Evolutionary conservation across 106 monocot species (phyloP).

Genomic region (Allium cepa): DNA sequence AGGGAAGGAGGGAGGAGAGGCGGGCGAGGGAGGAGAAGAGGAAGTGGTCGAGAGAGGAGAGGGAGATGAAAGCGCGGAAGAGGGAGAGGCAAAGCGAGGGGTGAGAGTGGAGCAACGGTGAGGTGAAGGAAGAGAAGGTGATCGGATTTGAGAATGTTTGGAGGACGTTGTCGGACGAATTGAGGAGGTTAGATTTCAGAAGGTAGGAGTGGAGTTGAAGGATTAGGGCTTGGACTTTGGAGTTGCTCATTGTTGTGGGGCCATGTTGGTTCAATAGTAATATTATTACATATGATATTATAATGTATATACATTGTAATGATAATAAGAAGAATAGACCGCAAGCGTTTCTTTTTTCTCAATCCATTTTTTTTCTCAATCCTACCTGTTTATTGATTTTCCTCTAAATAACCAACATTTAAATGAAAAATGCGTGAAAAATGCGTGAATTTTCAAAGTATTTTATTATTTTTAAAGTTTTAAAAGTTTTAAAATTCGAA

Average conservation of each 20-base stretch:
- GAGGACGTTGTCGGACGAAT: conserved; percentile 45
- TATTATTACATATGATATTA: too few relatives aligned
- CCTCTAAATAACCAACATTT: too few relatives aligned
- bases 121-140: conserved; percentile 41
- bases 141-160: conserved; percentile 35
- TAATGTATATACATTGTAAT: too few relatives aligned
- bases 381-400: too few relatives aligned
- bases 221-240: background rate
- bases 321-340: too few relatives aligned
- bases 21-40: conserved; percentile 58
- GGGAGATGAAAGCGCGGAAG: conserved; percentile 29
- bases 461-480: too few relatives aligned
- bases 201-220: conserved; percentile 43
- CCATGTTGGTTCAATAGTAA: too few relatives aligned
- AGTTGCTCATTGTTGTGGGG: background rate
- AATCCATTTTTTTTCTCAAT: too few relatives aligned
- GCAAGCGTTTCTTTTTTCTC: too few relatives aligned
- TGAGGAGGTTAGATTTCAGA: conserved; percentile 37
- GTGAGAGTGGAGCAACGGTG: conserved; percentile 25
- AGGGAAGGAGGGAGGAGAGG: conserved; percentile 31
- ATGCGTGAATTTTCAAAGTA: too few relatives aligned
- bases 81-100: conserved; percentile 32
- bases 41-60: conserved; percentile 37
- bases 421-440: too few relatives aligned
- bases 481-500: too few relatives aligned